These are phyloP conservation scores for Plasmodium gonderi DNA, from an alignment of 169 alveolate species.

Conservation along the genomic window DNA sequence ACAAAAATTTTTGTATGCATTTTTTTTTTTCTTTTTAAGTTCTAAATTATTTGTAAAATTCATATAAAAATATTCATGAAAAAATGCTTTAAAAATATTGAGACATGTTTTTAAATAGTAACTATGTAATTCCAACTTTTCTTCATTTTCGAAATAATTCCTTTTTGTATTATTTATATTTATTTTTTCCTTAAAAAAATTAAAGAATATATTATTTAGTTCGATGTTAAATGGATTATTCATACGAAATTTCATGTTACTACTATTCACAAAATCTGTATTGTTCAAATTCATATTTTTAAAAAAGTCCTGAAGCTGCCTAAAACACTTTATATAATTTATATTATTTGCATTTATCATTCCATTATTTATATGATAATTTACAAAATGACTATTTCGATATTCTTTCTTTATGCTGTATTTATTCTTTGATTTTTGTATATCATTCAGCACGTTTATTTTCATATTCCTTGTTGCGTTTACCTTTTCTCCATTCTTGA, in stretches of 20 bases:
- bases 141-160: conserved; percentile 36
- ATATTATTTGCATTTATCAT: conserved; percentile 10
- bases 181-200: conserved; percentile 27
- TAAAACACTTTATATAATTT: conserved; percentile 15
- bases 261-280: not conserved
- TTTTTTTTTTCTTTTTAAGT: conserved; percentile 49
- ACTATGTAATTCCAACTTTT: conserved; percentile 39
- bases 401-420: conserved; percentile 18
- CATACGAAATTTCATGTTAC: not conserved
- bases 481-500: not conserved
- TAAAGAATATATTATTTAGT: conserved; percentile 28
- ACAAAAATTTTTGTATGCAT: conserved; percentile 47
- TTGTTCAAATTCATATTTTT: conserved; percentile 10
- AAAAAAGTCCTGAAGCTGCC: conserved; percentile 1
- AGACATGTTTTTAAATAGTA: conserved; percentile 52
- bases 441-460: conserved; percentile 31
- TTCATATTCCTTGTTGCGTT: not conserved
- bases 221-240: conserved; percentile 36
- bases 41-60: conserved; percentile 37
- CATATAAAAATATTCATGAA: conserved; percentile 61
- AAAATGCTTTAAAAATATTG: conserved; percentile 35
- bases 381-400: conserved; percentile 3
- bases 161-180: conserved; percentile 21
- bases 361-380: conserved; percentile 18
- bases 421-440: conserved; percentile 31